Conservation (phyloP, 2,329 filamentous ascomycete species). For the Lachnellula arida region DNA sequence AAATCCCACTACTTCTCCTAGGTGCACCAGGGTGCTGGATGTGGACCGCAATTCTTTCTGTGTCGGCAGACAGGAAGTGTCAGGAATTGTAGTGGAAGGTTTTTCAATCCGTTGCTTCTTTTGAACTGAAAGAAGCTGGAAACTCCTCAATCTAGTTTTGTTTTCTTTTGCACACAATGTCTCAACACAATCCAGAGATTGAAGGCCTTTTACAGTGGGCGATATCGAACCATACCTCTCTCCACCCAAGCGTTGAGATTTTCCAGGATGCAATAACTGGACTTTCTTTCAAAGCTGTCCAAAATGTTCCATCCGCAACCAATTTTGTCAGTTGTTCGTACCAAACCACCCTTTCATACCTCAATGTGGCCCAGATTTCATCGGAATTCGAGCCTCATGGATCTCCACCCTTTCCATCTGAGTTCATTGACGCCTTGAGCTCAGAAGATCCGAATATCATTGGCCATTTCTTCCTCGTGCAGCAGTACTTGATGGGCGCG, state of each 20-base stretch:
- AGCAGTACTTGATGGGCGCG: slow-evolving; percentile 56
- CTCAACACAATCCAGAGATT: slow-evolving; percentile 15
- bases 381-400: slow-evolving; percentile 22
- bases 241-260: slow-evolving; percentile 50
- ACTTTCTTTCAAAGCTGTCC: slow-evolving; percentile 43
- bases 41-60: no score
- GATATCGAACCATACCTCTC: slow-evolving; percentile 38
- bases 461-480: slow-evolving; percentile 63
- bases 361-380: slow-evolving; percentile 45
- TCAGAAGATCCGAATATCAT: slow-evolving; percentile 48
- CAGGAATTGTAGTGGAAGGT: no score
- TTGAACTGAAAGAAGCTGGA: not conserved
- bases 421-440: slow-evolving; percentile 46
- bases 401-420: slow-evolving; percentile 39
- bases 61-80: no score
- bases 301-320: slow-evolving; percentile 15
- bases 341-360: slow-evolving; percentile 52
- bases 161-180: slow-evolving; percentile 6
- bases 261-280: slow-evolving; percentile 47
- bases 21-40: not conserved
- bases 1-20: no score
- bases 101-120: not conserved
- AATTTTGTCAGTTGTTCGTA: slow-evolving; percentile 49
- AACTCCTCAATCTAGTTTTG: not conserved
- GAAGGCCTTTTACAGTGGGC: slow-evolving; percentile 46